Base-by-base conservation (phyloP, 768 basidiomycete species). In the Suillus cothurnatus region DNA sequence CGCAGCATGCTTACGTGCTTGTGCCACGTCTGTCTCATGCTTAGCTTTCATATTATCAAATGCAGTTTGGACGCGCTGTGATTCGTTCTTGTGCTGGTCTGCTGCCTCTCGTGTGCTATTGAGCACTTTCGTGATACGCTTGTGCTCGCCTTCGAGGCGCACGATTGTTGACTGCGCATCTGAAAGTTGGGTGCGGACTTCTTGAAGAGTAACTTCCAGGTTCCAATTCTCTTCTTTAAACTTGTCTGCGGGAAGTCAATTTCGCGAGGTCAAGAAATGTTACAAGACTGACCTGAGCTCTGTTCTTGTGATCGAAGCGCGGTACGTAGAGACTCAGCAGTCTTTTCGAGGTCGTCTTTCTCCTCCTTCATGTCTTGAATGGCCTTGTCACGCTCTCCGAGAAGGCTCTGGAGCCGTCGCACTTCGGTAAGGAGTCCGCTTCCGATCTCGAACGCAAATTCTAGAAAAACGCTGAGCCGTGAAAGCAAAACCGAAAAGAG, bases 151-250 rank as follows among this genome's bases (percentile, higher is more conserved):
- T 72, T 96, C 94, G 26, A 93, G 81, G 53, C 93, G 89, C 68
- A 87, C 84, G 4, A 84, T 78, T 9, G 88, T 81, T 21, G 88
- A 77, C 67, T 93, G 88, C 1, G 87, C 84, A 58, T 92, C 89
- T 36, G 83, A 73, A 55, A 91, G 81, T 68, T 92, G 88, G 1
- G 85, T 79, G 45, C 90, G 89, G 28, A 95, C 83, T 65, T 97
- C 95, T 75, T 99, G 97, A 34, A 95, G 81, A 19, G 86, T 86
- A 58, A 98, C 95, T 80, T 99, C 97, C 64, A 98, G 88, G 73
- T 99, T 97, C 97, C 97, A 99, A 76, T 97, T 99, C 79, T 96
- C 95, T 79, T 99, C 97, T 79, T 95, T 95, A 87, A 89, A 97
- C 68, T 95, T 94, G 76, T 98, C 97, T 91, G 72, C 34, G 63